Base-by-base conservation (phyloP, 2,329 filamentous ascomycete genomes). In the Boeremia exigua region DNA sequence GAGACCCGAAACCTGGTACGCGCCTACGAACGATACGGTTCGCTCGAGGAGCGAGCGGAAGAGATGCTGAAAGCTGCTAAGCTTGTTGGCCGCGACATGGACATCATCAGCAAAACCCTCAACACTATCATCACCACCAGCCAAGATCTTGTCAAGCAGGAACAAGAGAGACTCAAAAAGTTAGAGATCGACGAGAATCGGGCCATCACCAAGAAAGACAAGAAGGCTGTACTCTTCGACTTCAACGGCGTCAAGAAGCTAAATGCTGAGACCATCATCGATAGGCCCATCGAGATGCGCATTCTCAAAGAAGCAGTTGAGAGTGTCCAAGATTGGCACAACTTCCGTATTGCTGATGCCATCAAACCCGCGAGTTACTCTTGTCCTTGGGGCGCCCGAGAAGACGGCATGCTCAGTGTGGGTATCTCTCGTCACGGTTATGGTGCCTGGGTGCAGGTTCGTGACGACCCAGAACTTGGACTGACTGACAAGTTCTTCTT, bases 371-470 rank as follows among this genome's bases (percentile, higher is more conserved):
- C 95, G 2, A 89, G 91, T 69, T 99, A 98, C 77, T 91, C 88
- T 39, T 97, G 92, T 70, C 82, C 90, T 25, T 99, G 95, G 95
- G 92, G 93, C 47, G 87, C 92, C 1, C 88, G 90, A 58, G 95
- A 99, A 76, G 95, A 99, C 73, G 95, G 92, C 47, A 99, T 99
- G 95, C 87, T 99, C 43, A 90, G 96, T 52, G 86, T 98, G 36
- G 95, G 95, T 56, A 96, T 99, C 62, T 88, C 92, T 64, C 87
- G 89, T 52, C 94, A 99, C 71, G 95, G 95, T 2, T 98, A 96
- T 70, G 96, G 96, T 53, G 93, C 94, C 2, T 99, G 95, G 95
- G 85, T 89, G 1, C 89, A 93, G 65, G 98, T 99, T 67, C 88
- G 95, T 6, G 95, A 99, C 66, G 95, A 99, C 70, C 79, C 86